Conservation (phyloP, 2,329 filamentous ascomycete species). For the Cercospora citrullina region DNA sequence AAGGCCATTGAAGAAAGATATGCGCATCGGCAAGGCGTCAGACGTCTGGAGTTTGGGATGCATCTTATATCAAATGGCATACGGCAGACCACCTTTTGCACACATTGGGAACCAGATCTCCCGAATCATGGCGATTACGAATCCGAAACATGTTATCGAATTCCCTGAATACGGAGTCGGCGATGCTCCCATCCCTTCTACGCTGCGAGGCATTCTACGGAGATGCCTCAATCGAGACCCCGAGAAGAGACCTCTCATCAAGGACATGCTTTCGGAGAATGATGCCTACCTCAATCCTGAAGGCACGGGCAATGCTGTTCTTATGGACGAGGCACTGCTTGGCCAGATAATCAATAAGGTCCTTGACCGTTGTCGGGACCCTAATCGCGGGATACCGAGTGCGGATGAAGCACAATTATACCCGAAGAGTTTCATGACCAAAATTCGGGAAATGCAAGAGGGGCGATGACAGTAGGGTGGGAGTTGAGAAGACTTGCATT, state of each 20-base stretch:
- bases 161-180: conserved; percentile 71
- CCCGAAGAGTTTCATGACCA: conserved; percentile 50
- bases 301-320: conserved; percentile 47
- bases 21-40: conserved; percentile 93
- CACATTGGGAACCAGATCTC: conserved; percentile 87
- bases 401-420: conserved; percentile 56
- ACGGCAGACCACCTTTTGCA: conserved; percentile 91
- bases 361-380: conserved; percentile 58
- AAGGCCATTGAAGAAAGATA: conserved; percentile 65
- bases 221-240: conserved; percentile 61
- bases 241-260: conserved; percentile 56
- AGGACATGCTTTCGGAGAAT: conserved; percentile 55
- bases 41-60: conserved; percentile 97
- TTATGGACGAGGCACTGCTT: conserved; percentile 59
- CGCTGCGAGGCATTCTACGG: conserved; percentile 57
- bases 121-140: conserved; percentile 82
- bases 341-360: conserved; percentile 61
- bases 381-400: conserved; percentile 53
- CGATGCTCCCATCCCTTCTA: conserved; percentile 56
- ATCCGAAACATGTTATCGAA: conserved; percentile 71
- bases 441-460: conserved; percentile 48
- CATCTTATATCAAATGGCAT: conserved; percentile 97
- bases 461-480: conserved; percentile 20
- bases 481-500: conserved; percentile 6
- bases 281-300: conserved; percentile 63